Evolutionary conservation across 306 rosid genomes (phyloP), one percentile per base, ranked within the genome.

Genomic region (Clitoria ternatea): DNA sequence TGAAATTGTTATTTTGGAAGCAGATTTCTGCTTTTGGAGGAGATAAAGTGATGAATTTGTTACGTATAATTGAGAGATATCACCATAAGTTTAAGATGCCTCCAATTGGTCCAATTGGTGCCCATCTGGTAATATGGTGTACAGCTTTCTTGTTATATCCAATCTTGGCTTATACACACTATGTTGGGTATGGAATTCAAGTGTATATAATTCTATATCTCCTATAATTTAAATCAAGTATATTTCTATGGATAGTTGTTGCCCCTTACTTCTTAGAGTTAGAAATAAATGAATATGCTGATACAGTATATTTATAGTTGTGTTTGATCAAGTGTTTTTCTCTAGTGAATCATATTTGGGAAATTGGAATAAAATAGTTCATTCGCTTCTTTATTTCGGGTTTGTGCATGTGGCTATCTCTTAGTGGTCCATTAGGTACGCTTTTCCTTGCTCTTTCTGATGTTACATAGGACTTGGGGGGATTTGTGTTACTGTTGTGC

Each of bases 21-120:
- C 88, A 94, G 98, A 90, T 90, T 47, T 35, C 85, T 19, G 97
- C 84, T 72, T 94, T 90, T 80, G 98, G 97, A 67, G 98, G 98
- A 76, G 78, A 80, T 0, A 87, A 39, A 81, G 97, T 90, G 63
- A 66, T 85, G 47, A 33, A 70, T 61, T 73, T 94, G 55, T 80
- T 94, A 73, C 88, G 77, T 6, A 48, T 44, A 52, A 84, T 90
- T 78, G 98, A 94, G 83, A 77, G 75, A 71, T 26, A 74, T 65
- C 79, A 74, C 79, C 81, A 8, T 44, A 90, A 80, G 76, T 94
- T 93, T 80, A 82, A 77, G 67, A 76, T 45, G 74, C 90, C 94
- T 11, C 98, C 97, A 10, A 85, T 94, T 81, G 97, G 98, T 76
- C 98, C 96, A 60, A 85, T 94, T 70, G 98, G 98, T 47, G 76